These are phyloP conservation scores for Lentinula sp. DNA, from an alignment of 768 basidiomycete genomes.

Conservation along the genomic window DNA sequence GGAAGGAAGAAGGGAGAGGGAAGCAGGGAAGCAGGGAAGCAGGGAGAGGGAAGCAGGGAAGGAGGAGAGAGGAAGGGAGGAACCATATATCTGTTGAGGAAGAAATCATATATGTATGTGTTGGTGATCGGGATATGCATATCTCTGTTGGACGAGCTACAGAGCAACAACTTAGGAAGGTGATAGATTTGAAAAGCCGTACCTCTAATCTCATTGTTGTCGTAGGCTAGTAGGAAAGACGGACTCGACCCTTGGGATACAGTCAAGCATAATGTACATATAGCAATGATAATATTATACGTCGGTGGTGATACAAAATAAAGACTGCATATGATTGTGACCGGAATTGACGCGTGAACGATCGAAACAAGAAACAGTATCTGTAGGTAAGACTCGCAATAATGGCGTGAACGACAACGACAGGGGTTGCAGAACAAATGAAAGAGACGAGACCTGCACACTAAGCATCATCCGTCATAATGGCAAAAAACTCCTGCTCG, in stretches of 20 bases:
- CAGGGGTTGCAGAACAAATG: neutral
- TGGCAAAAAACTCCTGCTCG: conserved; percentile 92
- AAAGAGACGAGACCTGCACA: neutral
- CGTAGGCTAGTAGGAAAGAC: too few species aligned
- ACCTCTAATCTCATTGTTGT: too few species aligned
- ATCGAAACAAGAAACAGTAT: neutral
- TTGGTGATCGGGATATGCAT: neutral
- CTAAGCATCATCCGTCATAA: conserved; percentile 91
- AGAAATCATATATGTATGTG: too few species aligned
- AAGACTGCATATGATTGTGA: neutral
- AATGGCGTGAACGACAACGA: neutral
- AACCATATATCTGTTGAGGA: too few species aligned
- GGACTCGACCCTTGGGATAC: neutral
- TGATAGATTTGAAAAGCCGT: too few species aligned
- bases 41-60: too few species aligned
- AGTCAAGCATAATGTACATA: neutral
- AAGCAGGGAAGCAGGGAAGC: too few species aligned
- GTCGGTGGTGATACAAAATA: neutral
- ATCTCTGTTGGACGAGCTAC: neutral
- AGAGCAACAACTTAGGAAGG: too few species aligned
- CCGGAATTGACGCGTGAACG: neutral
- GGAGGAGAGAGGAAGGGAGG: too few species aligned
- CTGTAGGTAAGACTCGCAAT: neutral
- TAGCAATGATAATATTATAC: neutral
- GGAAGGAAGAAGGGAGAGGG: too few species aligned